Percentiles rank a stretch among this genome's conserved stretches.
phyloP scores from a whole-genome alignment of 2,329 filamentous ascomycete genomes.

The Epicoccum nigrum region DNA sequence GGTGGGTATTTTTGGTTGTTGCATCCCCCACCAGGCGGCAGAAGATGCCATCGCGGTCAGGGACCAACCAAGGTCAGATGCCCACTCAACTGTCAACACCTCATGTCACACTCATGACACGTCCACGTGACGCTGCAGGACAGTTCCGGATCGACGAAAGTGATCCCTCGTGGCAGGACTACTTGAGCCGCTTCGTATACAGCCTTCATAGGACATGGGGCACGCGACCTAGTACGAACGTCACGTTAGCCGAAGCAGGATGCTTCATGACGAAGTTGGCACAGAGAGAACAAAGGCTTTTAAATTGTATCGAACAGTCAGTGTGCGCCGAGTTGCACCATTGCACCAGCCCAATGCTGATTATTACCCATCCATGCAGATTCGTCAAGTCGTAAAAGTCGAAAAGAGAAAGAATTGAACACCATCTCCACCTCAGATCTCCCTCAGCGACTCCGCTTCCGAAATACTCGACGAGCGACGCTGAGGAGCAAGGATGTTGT shows the following conservation, averaged over 20 bases:
- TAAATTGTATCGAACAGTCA: conserved; percentile 25
- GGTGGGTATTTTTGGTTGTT: conserved; percentile 5
- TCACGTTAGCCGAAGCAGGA: conserved; percentile 29
- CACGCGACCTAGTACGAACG: conserved; percentile 13
- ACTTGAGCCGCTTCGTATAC: background rate
- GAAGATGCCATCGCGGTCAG: background rate
- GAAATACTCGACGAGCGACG: conserved; percentile 43
- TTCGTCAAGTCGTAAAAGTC: conserved; percentile 22
- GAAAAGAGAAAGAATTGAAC: conserved; percentile 25
- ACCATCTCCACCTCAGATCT: conserved; percentile 28
- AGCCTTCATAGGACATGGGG: conserved; percentile 1
- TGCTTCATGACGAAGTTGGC: conserved; percentile 23
- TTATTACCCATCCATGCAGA: conserved; percentile 26
- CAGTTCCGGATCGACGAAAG: background rate
- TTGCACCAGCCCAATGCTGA: conserved; percentile 30
- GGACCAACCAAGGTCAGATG: background rate
- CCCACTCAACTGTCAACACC: no score
- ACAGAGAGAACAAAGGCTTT: conserved; percentile 34
- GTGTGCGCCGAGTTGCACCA: conserved; percentile 28
- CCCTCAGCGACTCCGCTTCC: conserved; percentile 43
- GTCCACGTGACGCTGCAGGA: background rate
- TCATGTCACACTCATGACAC: background rate
- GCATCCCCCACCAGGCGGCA: background rate
- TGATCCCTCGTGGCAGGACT: background rate
- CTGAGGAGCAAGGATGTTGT: conserved; percentile 42